A percentile compares a stretch with the other conserved stretches of the same genome.
phyloP scores from a whole-genome alignment of 2,329 filamentous ascomycete species.

The Aspergillus sp. region DNA sequence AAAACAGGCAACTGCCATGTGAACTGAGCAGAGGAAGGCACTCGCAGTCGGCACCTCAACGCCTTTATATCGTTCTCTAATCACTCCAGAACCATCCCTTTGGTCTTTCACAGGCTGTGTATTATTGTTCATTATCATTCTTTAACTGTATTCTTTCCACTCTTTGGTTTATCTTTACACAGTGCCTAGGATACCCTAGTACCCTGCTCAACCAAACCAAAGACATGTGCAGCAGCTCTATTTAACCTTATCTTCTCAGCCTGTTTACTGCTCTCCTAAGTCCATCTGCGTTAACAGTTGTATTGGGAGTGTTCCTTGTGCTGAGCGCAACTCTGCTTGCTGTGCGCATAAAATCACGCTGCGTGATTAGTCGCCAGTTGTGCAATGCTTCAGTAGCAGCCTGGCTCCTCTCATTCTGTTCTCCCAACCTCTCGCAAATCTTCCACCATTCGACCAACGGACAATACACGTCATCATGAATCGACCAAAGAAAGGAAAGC shows the following conservation, averaged over 20 bases:
- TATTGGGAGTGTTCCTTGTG: neutral
- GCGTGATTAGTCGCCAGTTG: neutral
- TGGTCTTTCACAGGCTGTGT: neutral
- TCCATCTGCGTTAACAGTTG: neutral
- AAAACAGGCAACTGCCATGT: constrained; percentile 9
- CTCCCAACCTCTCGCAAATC: neutral
- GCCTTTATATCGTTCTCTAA: neutral
- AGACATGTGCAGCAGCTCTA: neutral
- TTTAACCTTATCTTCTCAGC: neutral
- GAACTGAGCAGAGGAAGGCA: constrained; percentile 2
- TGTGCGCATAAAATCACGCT: neutral
- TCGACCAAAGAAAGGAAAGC: constrained; percentile 39
- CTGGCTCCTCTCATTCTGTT: neutral
- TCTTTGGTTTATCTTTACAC: neutral
- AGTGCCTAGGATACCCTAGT: neutral
- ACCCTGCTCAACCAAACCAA: neutral
- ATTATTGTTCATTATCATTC: neutral
- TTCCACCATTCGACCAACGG: neutral
- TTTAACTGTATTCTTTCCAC: neutral
- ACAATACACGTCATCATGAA: constrained; percentile 27
- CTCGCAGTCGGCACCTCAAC: neutral
- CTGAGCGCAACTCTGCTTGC: neutral
- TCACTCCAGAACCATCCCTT: neutral
- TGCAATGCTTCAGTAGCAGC: constrained; percentile 4
- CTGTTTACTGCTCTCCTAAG: neutral